A percentile compares a stretch with the other conserved stretches of the same genome.
These are phyloP conservation scores for Termitomyces sp. DNA, from an alignment of 768 basidiomycete species.

Conservation along the genomic window DNA sequence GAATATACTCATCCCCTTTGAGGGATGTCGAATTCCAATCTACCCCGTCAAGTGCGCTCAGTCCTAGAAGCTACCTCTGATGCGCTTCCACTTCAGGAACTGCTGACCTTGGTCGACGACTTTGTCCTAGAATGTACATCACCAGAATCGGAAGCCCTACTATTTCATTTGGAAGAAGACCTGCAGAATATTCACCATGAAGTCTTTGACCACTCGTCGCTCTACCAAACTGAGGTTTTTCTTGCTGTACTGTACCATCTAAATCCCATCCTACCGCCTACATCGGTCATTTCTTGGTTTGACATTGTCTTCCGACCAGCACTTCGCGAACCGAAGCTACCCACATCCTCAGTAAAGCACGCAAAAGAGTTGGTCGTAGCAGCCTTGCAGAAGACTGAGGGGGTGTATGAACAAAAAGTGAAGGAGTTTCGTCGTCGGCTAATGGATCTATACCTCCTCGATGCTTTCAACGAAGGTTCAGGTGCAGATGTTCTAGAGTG, in stretches of 20 bases:
- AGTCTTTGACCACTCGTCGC: slow-evolving; percentile 55
- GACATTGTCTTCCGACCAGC: slow-evolving; percentile 75
- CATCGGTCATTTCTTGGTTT: slow-evolving; percentile 78
- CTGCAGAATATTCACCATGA: slow-evolving; percentile 60
- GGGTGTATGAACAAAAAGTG: slow-evolving; percentile 39
- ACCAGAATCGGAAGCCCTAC: slow-evolving; percentile 35
- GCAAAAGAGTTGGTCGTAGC: slow-evolving; percentile 70
- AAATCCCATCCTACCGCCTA: slow-evolving; percentile 51
- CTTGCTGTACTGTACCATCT: slow-evolving; percentile 62
- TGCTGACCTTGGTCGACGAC: slow-evolving; percentile 46
- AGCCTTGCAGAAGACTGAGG: slow-evolving; percentile 49
- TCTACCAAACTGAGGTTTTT: slow-evolving; percentile 60
- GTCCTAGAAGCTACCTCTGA: slow-evolving; percentile 51
- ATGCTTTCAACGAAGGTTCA: slow-evolving; percentile 71
- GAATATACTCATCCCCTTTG: slow-evolving; percentile 1
- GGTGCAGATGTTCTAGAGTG: slow-evolving; percentile 71
- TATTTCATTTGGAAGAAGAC: slow-evolving; percentile 57
- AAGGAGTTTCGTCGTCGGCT: slow-evolving; percentile 62
- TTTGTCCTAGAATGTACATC: slow-evolving; percentile 47
- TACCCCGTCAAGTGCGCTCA: slow-evolving; percentile 49
- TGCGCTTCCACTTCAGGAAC: slow-evolving; percentile 40
- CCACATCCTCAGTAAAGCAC: slow-evolving; percentile 49
- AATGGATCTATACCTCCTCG: slow-evolving; percentile 71
- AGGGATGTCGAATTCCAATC: slow-evolving; percentile 30
- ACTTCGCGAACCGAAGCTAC: slow-evolving; percentile 65